phyloP scores from a whole-genome alignment of 495 filamentous ascomycete genomes.

The Trichoderma gamsii region DNA sequence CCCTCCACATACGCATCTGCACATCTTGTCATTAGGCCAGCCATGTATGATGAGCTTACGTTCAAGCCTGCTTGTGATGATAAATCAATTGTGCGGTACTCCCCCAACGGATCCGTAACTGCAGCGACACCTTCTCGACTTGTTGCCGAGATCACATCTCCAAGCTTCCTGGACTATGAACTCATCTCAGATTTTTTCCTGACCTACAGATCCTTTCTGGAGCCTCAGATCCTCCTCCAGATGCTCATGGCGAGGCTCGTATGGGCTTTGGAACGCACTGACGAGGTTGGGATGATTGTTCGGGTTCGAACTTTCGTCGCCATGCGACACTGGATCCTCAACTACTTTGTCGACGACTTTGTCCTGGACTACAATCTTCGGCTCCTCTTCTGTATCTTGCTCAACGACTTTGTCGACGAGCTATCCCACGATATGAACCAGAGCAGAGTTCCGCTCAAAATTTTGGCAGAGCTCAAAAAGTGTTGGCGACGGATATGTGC shows the following conservation, averaged over 20 bases:
- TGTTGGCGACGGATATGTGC: conserved; percentile 93
- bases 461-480: conserved; percentile 88
- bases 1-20: conserved; percentile 40
- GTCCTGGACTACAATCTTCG: conserved; percentile 75
- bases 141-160: conserved; percentile 96
- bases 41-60: conserved; percentile 75
- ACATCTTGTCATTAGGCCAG: conserved; percentile 45
- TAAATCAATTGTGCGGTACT: conserved; percentile 78
- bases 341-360: conserved; percentile 97
- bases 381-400: conserved; percentile 68
- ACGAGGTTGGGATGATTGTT: conserved; percentile 86
- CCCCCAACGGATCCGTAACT: conserved; percentile 65
- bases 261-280: conserved; percentile 76
- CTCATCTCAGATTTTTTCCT: conserved; percentile 97
- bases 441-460: conserved; percentile 75
- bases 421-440: conserved; percentile 37
- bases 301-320: conserved; percentile 94
- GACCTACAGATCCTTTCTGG: conserved; percentile 82
- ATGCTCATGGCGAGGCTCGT: conserved; percentile 78
- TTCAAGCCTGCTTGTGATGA: conserved; percentile 65
- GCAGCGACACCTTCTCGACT: conserved; percentile 89
- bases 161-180: conserved; percentile 94
- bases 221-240: conserved; percentile 65
- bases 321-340: conserved; percentile 94
- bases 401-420: conserved; percentile 70